A percentile compares a stretch with the other conserved stretches of the same genome.
phyloP scores from a whole-genome alignment of 2,329 filamentous ascomycete species.

The Calonectria pseudoreteaudii region DNA sequence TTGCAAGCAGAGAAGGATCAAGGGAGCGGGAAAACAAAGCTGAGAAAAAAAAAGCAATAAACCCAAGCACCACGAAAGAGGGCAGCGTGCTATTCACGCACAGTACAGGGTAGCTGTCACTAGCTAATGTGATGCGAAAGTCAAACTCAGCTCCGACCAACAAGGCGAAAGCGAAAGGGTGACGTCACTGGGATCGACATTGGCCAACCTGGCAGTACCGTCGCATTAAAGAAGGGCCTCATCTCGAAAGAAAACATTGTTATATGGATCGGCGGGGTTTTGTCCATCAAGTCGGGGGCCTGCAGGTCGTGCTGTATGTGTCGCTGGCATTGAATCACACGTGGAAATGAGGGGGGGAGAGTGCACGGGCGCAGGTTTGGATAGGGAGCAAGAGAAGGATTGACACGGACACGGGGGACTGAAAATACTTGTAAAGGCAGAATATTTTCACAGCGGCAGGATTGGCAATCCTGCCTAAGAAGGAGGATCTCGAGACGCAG shows the following conservation, averaged over 20 bases:
- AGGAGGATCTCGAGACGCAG: conserved; percentile 12
- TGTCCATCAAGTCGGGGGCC: background rate
- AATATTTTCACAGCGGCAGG: background rate
- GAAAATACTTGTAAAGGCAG: background rate
- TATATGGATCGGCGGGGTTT: background rate
- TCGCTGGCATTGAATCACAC: background rate
- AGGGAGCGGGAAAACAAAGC: background rate
- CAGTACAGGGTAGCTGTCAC: background rate
- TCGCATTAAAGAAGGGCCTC: background rate
- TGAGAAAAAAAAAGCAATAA: background rate
- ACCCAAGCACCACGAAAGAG: background rate
- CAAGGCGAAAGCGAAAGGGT: background rate
- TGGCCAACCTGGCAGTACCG: background rate
- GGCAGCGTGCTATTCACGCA: background rate
- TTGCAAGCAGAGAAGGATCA: background rate
- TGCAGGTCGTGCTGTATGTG: background rate
- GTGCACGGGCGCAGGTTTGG: background rate
- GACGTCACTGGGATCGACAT: background rate
- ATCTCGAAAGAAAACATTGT: background rate
- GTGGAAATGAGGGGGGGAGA: background rate
- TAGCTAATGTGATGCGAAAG: background rate
- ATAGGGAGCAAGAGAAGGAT: background rate
- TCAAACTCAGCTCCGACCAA: background rate
- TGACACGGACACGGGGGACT: background rate
- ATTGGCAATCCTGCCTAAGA: background rate